Evolutionary conservation across 148 eudicot genomes (phyloP).

Genomic region (Arbutus unedo): DNA sequence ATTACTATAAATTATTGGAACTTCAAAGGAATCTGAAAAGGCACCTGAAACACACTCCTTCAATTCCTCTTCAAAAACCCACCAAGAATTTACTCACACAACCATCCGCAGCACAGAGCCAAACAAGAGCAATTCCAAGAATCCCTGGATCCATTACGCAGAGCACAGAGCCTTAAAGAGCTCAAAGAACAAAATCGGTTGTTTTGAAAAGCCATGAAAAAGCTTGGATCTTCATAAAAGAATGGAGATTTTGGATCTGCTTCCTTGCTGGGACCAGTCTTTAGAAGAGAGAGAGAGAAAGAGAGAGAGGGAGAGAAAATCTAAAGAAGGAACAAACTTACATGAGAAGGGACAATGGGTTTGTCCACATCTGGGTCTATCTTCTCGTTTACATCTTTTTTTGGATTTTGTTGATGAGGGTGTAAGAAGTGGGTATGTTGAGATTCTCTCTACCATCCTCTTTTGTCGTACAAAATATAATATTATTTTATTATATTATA

Average conservation of each 20-base stretch:
- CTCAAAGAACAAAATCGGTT: slow-evolving; percentile 10
- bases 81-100: slow-evolving; percentile 12
- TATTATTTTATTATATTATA: not conserved
- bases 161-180: not conserved
- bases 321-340: slow-evolving; percentile 17
- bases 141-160: slow-evolving; percentile 2
- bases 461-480: not conserved
- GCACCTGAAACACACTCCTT: not conserved
- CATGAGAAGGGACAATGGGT: slow-evolving; percentile 23
- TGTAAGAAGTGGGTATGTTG: slow-evolving; percentile 12
- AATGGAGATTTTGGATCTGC: slow-evolving; percentile 19
- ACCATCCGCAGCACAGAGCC: not conserved
- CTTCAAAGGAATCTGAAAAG: not conserved
- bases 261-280: slow-evolving; percentile 15
- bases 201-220: slow-evolving; percentile 15
- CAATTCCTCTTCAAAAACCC: slow-evolving; percentile 7
- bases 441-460: slow-evolving; percentile 15
- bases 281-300: slow-evolving; percentile 6
- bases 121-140: not conserved
- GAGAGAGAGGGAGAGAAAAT: slow-evolving; percentile 9
- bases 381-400: slow-evolving; percentile 17
- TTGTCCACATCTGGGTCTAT: slow-evolving; percentile 16
- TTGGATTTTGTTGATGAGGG: slow-evolving; percentile 9
- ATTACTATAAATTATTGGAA: not conserved
- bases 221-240: slow-evolving; percentile 13